These are phyloP conservation scores for Symbiotaphrina buchneri DNA, from an alignment of 495 filamentous ascomycete species.

Conservation along the genomic window DNA sequence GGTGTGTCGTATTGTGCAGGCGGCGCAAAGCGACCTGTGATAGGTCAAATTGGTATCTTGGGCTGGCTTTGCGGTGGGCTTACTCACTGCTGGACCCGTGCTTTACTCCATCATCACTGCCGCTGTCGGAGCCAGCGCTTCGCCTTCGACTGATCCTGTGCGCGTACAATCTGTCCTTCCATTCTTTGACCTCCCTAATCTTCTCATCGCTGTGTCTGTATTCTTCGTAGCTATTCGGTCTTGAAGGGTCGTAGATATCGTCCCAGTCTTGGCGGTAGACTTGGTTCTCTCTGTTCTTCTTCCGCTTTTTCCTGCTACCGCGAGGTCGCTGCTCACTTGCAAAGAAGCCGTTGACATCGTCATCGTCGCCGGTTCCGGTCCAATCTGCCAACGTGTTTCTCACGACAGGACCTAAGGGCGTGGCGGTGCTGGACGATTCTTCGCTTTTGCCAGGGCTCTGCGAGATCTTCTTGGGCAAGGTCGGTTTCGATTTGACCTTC, in stretches of 20 bases:
- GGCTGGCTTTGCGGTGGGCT: conserved; percentile 1
- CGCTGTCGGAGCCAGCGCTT: conserved; percentile 33
- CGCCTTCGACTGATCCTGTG: conserved; percentile 33
- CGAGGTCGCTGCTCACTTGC: conserved; percentile 41
- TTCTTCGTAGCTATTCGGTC: conserved; percentile 71
- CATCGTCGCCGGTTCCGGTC: conserved; percentile 52
- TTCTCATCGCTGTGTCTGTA: conserved; percentile 75
- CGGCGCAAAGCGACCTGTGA: conserved; percentile 46
- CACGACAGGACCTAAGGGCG: conserved; percentile 8
- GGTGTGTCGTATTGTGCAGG: conserved; percentile 33
- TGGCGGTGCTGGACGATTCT: conserved; percentile 4
- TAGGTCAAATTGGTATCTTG: not conserved
- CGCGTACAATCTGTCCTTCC: conserved; percentile 69
- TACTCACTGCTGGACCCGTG: conserved; percentile 26
- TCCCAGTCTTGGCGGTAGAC: conserved; percentile 62
- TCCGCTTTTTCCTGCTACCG: conserved; percentile 68
- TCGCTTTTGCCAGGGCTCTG: conserved; percentile 5
- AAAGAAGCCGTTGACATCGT: conserved; percentile 44
- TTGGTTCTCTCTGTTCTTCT: conserved; percentile 46
- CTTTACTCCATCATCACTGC: conserved; percentile 25
- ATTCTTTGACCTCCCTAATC: conserved; percentile 56
- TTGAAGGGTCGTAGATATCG: conserved; percentile 70
- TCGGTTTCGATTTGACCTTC: conserved; percentile 43
- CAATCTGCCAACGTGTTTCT: conserved; percentile 72
- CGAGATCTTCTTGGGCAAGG: conserved; percentile 16